Base-by-base conservation (phyloP, 2,329 filamentous ascomycete species). In the Verticillium zaregamsianum region DNA sequence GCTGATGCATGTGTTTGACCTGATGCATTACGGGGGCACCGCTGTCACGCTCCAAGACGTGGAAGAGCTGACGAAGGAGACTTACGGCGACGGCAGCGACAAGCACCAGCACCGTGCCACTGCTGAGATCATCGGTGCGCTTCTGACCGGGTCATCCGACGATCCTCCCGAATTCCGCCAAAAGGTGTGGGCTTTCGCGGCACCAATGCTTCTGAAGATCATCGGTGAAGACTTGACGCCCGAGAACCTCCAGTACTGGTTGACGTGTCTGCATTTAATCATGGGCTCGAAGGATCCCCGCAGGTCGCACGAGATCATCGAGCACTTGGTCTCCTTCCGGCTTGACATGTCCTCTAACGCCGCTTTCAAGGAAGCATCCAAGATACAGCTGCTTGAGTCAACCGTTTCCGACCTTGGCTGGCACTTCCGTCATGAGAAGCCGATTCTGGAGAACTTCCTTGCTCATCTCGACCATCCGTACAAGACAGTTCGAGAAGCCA, bases 61-160 rank as follows among this genome's bases (percentile, higher is more conserved):
- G 73, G 90, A 94, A 71, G 89, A 93, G 68, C 82, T 97, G 63
- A 86, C 91, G 5, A 80, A 85, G 62, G 85, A 86, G 2, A 87
- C 96, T 0, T 98, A 92, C 70, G 94, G 89, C 15, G 94, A 99
- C 73, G 95, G 96, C 11, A 95, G 89, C 69, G 95, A 99, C 73
- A 97, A 97, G 76, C 95, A 99, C 74, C 94, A 99, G 73, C 95
- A 99, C 73, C 91, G 95, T 59, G 95, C 95, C 17, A 97, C 95
- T 2, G 87, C 95, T 0, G 95, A 99, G 76, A 97, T 99, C 61
- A 80, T 99, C 58, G 93, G 91, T 15, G 93, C 92, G 5, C 76
- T 99, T 69, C 81, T 99, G 31, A 87, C 88, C 17, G 92, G 91
- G 39, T 92, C 92, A 17, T 85, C 89, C 57, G 93, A 97, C 68